Conservation (phyloP, 2,329 filamentous ascomycete species). For the Penicillium sp. region DNA sequence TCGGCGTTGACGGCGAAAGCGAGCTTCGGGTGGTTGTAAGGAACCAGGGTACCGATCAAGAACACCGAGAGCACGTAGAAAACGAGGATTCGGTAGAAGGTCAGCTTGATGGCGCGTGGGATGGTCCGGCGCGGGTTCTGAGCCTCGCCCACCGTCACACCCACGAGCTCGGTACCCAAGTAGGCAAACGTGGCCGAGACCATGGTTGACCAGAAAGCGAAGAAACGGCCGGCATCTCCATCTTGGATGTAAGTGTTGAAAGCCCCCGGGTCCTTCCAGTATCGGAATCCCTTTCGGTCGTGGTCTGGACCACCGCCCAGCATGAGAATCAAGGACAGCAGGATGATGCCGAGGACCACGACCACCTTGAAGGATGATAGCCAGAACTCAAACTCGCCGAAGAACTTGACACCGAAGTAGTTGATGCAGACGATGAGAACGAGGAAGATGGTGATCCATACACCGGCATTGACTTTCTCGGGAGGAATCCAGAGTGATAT, state of each 20-base stretch:
- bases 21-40: slow-evolving; percentile 60
- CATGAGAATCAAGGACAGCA: slow-evolving; percentile 59
- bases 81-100: slow-evolving; percentile 74
- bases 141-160: slow-evolving; percentile 71
- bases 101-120: slow-evolving; percentile 70
- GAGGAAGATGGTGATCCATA: slow-evolving; percentile 69
- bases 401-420: slow-evolving; percentile 63
- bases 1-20: slow-evolving; percentile 45
- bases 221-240: slow-evolving; percentile 50
- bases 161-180: slow-evolving; percentile 68
- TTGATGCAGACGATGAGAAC: slow-evolving; percentile 60
- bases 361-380: slow-evolving; percentile 61
- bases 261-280: slow-evolving; percentile 59
- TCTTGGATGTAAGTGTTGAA: slow-evolving; percentile 47
- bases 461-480: slow-evolving; percentile 65
- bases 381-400: slow-evolving; percentile 61
- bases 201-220: slow-evolving; percentile 64
- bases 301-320: slow-evolving; percentile 60
- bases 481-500: slow-evolving; percentile 69
- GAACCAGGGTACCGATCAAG: slow-evolving; percentile 69
- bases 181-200: slow-evolving; percentile 75
- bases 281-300: slow-evolving; percentile 59
- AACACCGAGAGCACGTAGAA: slow-evolving; percentile 73
- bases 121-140: slow-evolving; percentile 73
- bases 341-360: slow-evolving; percentile 60